phyloP scores from a whole-genome alignment of 805 yeast species.

The Kluyveromyces aestuarii region DNA sequence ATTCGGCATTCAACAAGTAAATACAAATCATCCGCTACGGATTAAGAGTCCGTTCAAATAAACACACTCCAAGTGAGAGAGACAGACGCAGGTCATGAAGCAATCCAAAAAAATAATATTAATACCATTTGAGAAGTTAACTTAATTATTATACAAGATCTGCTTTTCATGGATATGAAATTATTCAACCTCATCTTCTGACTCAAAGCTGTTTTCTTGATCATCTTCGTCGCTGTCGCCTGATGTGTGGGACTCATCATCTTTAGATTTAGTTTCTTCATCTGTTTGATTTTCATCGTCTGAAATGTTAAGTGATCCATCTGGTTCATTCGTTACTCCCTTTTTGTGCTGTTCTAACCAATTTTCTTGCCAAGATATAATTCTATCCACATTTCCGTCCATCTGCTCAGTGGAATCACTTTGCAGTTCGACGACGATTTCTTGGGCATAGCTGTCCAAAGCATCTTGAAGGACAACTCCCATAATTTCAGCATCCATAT shows the following conservation, averaged over 20 bases:
- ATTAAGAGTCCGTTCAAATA: neutral
- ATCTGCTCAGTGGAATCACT: constrained; percentile 69
- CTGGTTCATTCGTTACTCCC: constrained; percentile 47
- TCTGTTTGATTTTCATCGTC: neutral
- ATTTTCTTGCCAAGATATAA: constrained; percentile 60
- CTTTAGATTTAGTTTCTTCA: neutral
- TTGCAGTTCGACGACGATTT: constrained; percentile 70
- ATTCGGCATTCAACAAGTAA: neutral
- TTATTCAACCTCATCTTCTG: no score
- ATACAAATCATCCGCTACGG: neutral
- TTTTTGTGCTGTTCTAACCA: constrained; percentile 65
- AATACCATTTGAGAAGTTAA: neutral
- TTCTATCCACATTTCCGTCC: constrained; percentile 74
- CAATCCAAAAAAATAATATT: neutral
- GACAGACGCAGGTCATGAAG: neutral
- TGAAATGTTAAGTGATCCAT: constrained; percentile 1
- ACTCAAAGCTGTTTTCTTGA: no score
- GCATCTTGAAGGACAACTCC: constrained; percentile 85
- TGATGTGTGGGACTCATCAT: neutral
- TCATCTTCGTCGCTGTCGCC: neutral
- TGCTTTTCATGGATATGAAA: no score
- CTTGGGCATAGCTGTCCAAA: constrained; percentile 65
- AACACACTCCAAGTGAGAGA: neutral
- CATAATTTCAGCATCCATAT: constrained; percentile 95
- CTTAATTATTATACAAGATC: neutral